Conservation (phyloP, 2,329 filamentous ascomycete genomes). For the Ophiostoma angusticollis region DNA sequence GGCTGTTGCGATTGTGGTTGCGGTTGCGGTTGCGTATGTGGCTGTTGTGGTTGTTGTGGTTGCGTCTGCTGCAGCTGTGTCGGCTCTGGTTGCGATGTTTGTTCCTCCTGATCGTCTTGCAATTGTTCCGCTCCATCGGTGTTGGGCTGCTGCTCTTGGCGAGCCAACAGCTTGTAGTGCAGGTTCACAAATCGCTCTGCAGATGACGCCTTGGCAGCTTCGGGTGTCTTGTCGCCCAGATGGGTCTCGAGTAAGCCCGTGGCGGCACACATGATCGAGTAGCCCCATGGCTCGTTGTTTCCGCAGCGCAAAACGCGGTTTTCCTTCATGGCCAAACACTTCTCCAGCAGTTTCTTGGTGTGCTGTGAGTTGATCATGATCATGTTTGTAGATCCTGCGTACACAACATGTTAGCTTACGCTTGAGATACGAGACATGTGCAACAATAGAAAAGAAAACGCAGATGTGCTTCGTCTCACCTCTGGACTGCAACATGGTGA, state of each 20-base stretch:
- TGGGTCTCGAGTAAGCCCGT: conserved; percentile 47
- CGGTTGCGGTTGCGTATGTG: background rate
- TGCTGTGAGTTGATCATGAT: conserved; percentile 50
- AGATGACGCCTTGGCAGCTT: conserved; percentile 44
- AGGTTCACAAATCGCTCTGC: conserved; percentile 47
- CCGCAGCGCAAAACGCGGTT: conserved; percentile 47
- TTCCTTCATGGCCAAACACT: conserved; percentile 47
- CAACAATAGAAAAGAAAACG: background rate
- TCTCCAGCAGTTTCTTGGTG: conserved; percentile 48
- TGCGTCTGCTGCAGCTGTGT: conserved; percentile 1
- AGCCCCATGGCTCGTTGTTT: conserved; percentile 52
- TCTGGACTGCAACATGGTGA: conserved; percentile 47
- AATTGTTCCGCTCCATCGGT: background rate
- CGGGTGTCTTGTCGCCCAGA: conserved; percentile 41
- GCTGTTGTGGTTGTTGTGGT: background rate
- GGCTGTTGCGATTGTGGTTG: conserved; percentile 1
- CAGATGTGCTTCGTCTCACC: conserved; percentile 14
- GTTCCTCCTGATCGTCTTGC: background rate
- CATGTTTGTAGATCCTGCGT: conserved; percentile 48
- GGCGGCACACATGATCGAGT: conserved; percentile 50
- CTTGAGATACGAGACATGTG: conserved; percentile 14
- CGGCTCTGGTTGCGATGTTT: background rate
- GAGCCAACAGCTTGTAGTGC: conserved; percentile 43
- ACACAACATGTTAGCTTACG: no score
- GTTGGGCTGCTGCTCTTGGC: conserved; percentile 31